Conservation (phyloP, 2,329 filamentous ascomycete genomes). For the Aspergillus costaricaensis region DNA sequence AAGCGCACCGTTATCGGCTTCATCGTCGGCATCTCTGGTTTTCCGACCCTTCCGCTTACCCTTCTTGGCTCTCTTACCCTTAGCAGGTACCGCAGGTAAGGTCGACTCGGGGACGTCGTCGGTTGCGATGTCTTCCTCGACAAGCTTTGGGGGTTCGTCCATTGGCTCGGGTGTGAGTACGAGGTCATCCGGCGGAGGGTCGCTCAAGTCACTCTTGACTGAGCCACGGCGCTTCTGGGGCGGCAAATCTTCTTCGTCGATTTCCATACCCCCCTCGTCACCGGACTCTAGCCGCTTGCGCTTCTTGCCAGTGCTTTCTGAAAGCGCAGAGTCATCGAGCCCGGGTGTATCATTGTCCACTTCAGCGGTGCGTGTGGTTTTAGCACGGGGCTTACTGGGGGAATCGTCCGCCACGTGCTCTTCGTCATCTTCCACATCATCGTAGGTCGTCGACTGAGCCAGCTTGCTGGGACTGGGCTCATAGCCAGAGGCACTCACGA, state of each 20-base stretch:
- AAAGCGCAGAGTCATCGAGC: slow-evolving; percentile 31
- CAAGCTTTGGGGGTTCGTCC: slow-evolving; percentile 34
- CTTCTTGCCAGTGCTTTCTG: slow-evolving; percentile 41
- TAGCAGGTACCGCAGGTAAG: slow-evolving; percentile 31
- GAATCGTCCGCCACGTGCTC: slow-evolving; percentile 46
- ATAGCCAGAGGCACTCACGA: slow-evolving; percentile 59
- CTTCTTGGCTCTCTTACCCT: slow-evolving; percentile 47
- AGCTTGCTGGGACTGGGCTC: slow-evolving; percentile 78
- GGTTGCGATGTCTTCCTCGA: slow-evolving; percentile 33
- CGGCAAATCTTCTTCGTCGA: slow-evolving; percentile 44
- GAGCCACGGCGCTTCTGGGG: slow-evolving; percentile 45
- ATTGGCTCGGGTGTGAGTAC: slow-evolving; percentile 38
- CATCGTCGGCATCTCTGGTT: slow-evolving; percentile 40
- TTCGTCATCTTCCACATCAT: slow-evolving; percentile 54
- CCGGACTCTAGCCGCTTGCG: slow-evolving; percentile 42
- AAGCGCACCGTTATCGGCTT: slow-evolving; percentile 41
- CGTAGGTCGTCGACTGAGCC: slow-evolving; percentile 57
- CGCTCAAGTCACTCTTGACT: slow-evolving; percentile 39
- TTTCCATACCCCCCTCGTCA: slow-evolving; percentile 39
- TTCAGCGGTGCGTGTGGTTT: slow-evolving; percentile 32
- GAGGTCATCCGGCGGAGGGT: slow-evolving; percentile 37
- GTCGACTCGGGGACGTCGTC: slow-evolving; percentile 38
- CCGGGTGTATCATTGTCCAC: slow-evolving; percentile 25
- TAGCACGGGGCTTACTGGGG: slow-evolving; percentile 42
- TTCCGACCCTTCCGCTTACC: slow-evolving; percentile 50